Evolutionary conservation across 2,329 filamentous ascomycete genomes (phyloP).

Genomic region (Pseudopithomyces chartarum): DNA sequence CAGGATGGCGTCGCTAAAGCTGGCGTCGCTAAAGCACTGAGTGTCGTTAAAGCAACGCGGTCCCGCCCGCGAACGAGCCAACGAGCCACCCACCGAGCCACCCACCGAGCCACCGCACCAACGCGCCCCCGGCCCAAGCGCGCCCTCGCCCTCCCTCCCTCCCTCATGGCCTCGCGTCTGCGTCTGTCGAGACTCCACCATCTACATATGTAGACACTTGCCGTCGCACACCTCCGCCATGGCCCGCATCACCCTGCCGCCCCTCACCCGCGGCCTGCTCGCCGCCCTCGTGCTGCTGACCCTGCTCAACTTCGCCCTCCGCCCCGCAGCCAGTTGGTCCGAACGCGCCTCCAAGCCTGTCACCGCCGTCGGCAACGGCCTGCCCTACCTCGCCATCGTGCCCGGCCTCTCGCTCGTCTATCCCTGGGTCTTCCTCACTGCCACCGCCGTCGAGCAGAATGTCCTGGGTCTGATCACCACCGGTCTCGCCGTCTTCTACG

Average conservation of each 20-base stretch:
- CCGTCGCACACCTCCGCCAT: constrained; percentile 49
- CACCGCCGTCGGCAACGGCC: constrained; percentile 62
- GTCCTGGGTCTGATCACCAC: constrained; percentile 83
- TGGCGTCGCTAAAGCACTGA: too few species aligned
- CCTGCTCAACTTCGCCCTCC: constrained; percentile 78
- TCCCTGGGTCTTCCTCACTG: constrained; percentile 89
- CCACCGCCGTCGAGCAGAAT: constrained; percentile 90
- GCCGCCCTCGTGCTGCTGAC: constrained; percentile 77
- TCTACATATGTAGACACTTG: too few species aligned
- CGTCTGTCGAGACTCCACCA: too few species aligned
- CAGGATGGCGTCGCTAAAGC: too few species aligned
- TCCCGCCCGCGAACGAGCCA: too few species aligned
- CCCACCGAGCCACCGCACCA: too few species aligned
- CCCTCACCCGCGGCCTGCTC: constrained; percentile 83
- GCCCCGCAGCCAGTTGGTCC: constrained; percentile 51
- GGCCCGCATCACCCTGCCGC: constrained; percentile 90
- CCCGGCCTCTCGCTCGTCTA: constrained; percentile 83
- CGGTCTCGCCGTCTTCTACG: constrained; percentile 81
- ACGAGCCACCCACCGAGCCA: too few species aligned
- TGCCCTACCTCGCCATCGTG: constrained; percentile 86
- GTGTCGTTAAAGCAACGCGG: too few species aligned
- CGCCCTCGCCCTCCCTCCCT: too few species aligned
- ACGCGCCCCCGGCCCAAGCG: too few species aligned
- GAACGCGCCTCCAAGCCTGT: constrained; percentile 51
- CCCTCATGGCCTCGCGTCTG: too few species aligned